A percentile compares a stretch with the other conserved stretches of the same genome.
These are phyloP conservation scores for Amanita pseudoporphyria DNA, from an alignment of 768 basidiomycete genomes.

Conservation along the genomic window DNA sequence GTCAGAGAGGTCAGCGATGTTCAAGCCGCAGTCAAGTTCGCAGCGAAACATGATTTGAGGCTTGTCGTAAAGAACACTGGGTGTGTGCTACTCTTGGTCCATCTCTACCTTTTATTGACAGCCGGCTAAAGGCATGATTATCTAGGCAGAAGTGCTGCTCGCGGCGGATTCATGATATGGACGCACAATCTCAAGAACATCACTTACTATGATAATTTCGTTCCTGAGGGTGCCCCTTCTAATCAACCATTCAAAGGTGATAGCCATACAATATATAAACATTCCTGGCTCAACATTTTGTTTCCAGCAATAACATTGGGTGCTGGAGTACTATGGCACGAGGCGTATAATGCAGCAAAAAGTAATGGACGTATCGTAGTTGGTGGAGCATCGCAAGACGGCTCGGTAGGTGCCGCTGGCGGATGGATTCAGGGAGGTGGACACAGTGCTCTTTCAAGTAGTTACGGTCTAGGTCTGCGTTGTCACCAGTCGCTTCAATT, in stretches of 20 bases:
- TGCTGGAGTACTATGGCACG: slow-evolving; percentile 36
- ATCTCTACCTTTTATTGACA: background rate
- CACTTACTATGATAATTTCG: too few species aligned
- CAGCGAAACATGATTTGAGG: too few species aligned
- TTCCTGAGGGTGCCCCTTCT: too few species aligned
- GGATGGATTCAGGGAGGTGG: slow-evolving; percentile 40
- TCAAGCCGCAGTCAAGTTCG: too few species aligned
- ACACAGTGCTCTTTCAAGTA: too few species aligned
- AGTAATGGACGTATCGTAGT: slow-evolving; percentile 29
- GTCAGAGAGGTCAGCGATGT: too few species aligned
- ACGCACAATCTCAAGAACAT: too few species aligned
- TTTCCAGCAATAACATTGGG: slow-evolving; percentile 22
- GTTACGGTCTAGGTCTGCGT: slow-evolving; percentile 15
- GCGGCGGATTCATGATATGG: too few species aligned
- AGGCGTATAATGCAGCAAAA: slow-evolving; percentile 30
- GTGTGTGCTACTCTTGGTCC: slow-evolving; percentile 1
- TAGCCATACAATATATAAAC: background rate
- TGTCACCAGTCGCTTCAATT: slow-evolving; percentile 39
- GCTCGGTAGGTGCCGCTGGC: slow-evolving; percentile 37
- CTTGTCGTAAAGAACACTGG: slow-evolving; percentile 30
- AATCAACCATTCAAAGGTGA: slow-evolving; percentile 20
- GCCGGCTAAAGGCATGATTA: slow-evolving; percentile 24
- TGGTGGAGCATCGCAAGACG: slow-evolving; percentile 29
- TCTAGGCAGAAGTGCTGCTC: too few species aligned
- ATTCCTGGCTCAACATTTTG: slow-evolving; percentile 1